Conservation (phyloP, 2,329 filamentous ascomycete genomes). For the Fusarium papillatum region DNA sequence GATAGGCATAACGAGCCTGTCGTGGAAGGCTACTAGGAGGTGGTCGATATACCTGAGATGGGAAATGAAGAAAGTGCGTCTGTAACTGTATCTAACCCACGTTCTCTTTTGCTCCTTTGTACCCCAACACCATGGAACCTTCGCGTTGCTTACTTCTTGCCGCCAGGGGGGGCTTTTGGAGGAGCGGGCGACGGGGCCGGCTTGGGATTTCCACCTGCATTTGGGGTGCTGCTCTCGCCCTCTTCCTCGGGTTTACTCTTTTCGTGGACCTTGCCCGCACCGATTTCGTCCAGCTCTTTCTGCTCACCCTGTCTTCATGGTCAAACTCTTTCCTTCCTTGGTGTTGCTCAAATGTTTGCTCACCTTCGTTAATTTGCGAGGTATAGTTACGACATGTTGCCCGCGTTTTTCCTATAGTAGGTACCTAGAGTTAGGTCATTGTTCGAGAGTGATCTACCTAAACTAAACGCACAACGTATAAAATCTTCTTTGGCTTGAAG, state of each 20-base stretch:
- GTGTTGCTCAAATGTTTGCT: background rate
- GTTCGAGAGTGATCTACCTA: background rate
- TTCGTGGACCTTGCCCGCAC: fast-evolving
- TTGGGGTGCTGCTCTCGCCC: background rate
- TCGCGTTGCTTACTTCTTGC: background rate
- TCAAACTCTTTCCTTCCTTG: background rate
- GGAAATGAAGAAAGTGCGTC: background rate
- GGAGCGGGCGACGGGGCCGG: background rate
- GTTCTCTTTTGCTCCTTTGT: background rate
- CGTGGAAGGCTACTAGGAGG: background rate
- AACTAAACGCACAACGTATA: background rate
- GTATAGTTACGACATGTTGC: background rate
- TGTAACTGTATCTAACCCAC: background rate
- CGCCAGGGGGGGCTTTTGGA: background rate
- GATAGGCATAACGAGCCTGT: background rate
- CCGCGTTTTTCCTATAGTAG: background rate
- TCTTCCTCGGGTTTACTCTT: background rate
- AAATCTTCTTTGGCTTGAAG: background rate
- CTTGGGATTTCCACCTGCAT: background rate
- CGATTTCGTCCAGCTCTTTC: background rate
- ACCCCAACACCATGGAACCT: background rate
- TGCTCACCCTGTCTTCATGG: background rate
- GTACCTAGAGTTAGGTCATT: background rate
- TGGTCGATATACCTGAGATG: background rate
- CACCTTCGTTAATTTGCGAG: background rate